phyloP scores from a whole-genome alignment of 2,329 filamentous ascomycete genomes.

The Botrytis cinerea region DNA sequence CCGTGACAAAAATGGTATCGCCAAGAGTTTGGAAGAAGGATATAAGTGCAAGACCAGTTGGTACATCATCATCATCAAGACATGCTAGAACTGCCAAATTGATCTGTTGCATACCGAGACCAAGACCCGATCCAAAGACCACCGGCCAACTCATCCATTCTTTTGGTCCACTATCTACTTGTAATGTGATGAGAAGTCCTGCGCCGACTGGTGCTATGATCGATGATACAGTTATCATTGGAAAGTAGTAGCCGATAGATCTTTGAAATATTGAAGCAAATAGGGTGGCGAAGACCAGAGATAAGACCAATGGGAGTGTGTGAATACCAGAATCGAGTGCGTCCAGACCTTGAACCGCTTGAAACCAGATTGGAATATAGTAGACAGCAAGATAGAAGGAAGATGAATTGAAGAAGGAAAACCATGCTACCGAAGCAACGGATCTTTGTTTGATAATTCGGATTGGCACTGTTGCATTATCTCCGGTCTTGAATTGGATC shows the following conservation, averaged over 20 bases:
- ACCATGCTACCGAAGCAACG: slow-evolving; percentile 41
- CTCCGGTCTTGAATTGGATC: slow-evolving; percentile 43
- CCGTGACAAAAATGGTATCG: slow-evolving; percentile 43
- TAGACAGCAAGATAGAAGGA: slow-evolving; percentile 50
- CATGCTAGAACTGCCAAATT: slow-evolving; percentile 38
- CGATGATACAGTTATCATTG: slow-evolving; percentile 34
- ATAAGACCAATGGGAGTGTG: slow-evolving; percentile 42
- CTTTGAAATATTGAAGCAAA: slow-evolving; percentile 39
- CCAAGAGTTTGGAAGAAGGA: slow-evolving; percentile 44
- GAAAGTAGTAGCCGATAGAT: slow-evolving; percentile 38
- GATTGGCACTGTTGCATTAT: slow-evolving; percentile 45
- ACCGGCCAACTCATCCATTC: slow-evolving; percentile 44
- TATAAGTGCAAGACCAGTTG: slow-evolving; percentile 41
- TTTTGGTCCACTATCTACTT: slow-evolving; percentile 39
- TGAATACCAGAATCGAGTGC: slow-evolving; percentile 44
- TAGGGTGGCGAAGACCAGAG: slow-evolving; percentile 41
- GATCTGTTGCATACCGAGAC: slow-evolving; percentile 40
- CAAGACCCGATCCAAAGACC: slow-evolving; percentile 38
- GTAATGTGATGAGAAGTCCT: slow-evolving; percentile 46
- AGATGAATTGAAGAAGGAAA: slow-evolving; percentile 40
- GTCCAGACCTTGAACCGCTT: slow-evolving; percentile 47
- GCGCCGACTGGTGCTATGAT: slow-evolving; percentile 43
- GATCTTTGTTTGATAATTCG: slow-evolving; percentile 45
- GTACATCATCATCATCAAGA: slow-evolving; percentile 36
- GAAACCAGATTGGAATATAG: slow-evolving; percentile 51